phyloP scores from a whole-genome alignment of 2,329 filamentous ascomycete species.

The Arachnopeziza araneosa region DNA sequence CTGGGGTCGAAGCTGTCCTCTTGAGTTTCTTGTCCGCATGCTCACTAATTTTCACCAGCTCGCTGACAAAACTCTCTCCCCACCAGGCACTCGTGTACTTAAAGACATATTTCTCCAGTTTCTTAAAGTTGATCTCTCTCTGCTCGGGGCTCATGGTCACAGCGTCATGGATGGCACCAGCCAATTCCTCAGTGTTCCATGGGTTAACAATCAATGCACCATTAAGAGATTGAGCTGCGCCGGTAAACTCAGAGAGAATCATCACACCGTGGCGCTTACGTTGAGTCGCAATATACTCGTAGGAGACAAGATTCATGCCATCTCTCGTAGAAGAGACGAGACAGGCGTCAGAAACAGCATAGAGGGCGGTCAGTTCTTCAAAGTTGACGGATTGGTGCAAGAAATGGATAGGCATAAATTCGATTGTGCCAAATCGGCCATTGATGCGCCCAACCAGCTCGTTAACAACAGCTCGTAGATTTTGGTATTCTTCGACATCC shows the following conservation, averaged over 20 bases:
- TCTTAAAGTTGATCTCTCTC: constrained; percentile 79
- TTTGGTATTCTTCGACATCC: constrained; percentile 97
- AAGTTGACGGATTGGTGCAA: constrained; percentile 94
- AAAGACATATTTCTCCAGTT: constrained; percentile 90
- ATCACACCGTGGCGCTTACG: constrained; percentile 85
- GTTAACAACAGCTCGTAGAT: constrained; percentile 89
- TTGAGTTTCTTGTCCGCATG: constrained; percentile 29
- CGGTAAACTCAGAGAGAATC: constrained; percentile 94
- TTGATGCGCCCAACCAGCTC: constrained; percentile 97
- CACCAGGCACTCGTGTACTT: constrained; percentile 98
- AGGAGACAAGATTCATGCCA: constrained; percentile 97
- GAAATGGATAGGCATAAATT: constrained; percentile 99
- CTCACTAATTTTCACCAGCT: constrained; percentile 47
- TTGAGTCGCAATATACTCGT: constrained; percentile 96
- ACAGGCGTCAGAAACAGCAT: constrained; percentile 87
- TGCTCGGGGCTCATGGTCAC: constrained; percentile 93
- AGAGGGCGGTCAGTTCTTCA: constrained; percentile 89
- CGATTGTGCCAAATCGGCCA: constrained; percentile 91
- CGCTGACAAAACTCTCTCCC: constrained; percentile 87
- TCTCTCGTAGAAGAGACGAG: constrained; percentile 93
- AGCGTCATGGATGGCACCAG: constrained; percentile 89
- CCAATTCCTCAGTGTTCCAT: constrained; percentile 96
- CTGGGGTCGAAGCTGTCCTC: constrained; percentile 5
- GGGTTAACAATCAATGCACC: constrained; percentile 94
- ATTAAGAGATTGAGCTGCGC: constrained; percentile 89